Evolutionary conservation across 2,329 filamentous ascomycete species (phyloP).

Genomic region (Aotearoamyces nothofagi): DNA sequence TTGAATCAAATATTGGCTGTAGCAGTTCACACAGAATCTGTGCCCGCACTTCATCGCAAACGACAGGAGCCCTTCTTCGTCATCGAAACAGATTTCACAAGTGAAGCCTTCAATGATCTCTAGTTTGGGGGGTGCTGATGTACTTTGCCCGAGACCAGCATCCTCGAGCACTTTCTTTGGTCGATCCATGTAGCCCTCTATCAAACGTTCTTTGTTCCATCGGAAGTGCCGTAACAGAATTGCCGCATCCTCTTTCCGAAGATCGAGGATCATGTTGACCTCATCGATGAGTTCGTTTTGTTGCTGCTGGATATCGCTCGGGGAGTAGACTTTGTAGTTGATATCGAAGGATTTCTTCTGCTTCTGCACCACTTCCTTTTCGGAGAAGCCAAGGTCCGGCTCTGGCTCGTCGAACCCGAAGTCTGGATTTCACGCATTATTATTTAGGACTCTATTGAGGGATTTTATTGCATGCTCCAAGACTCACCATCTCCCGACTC

Average conservation of each 20-base stretch:
- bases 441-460: too few relatives aligned
- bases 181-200: conserved; percentile 92
- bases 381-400: conserved; percentile 28
- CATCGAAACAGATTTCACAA: conserved; percentile 95
- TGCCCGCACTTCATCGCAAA: conserved; percentile 95
- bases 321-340: conserved; percentile 67
- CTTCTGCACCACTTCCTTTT: conserved; percentile 54
- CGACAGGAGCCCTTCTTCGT: conserved; percentile 58
- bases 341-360: conserved; percentile 70
- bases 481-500: conserved; percentile 23
- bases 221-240: conserved; percentile 79
- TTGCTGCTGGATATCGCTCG: conserved; percentile 66
- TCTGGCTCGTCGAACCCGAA: conserved; percentile 33
- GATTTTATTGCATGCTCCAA: background rate
- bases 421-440: too few relatives aligned
- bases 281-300: conserved; percentile 80
- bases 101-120: conserved; percentile 61
- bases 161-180: conserved; percentile 67
- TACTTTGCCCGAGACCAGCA: conserved; percentile 60
- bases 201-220: conserved; percentile 93
- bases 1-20: conserved; percentile 75
- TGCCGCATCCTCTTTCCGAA: conserved; percentile 77
- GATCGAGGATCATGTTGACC: conserved; percentile 79
- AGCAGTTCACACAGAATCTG: conserved; percentile 85
- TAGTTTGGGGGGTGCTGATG: conserved; percentile 48